Evolutionary conservation across 305 asterid species (phyloP), one percentile per base, ranked within the genome.

Genomic region (Fraxinus greggii): DNA sequence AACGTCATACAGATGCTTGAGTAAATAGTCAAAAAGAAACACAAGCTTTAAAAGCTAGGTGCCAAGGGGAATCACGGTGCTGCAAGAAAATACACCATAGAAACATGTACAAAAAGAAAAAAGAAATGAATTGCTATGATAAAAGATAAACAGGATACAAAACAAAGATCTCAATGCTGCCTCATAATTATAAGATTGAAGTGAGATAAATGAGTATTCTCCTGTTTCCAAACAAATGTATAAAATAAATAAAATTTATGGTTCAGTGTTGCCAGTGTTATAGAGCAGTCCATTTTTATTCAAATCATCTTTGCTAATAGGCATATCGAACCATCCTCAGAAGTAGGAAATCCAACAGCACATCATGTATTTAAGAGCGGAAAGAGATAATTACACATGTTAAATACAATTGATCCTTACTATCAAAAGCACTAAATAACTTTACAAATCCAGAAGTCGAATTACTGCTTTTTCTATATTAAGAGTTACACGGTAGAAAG

Each of bases 401-500:
- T 42, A 76, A 75, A 67, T 70, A 35, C 72, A 72, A 78, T 26
- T 76, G 31, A 69, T 8, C 1, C 9, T 81, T 75, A n/a, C 28
- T 48, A 76, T 31, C 5, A 70, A 6, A 70, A 32, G 23, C 45
- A 21, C 19, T 65, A 70, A 15, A 31, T 32, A 70, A 35, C 21
- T n/a, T 31, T 31, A 70, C 40, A 70, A 70, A 29, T 69, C 40
- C 29, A 81, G 65, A 36, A 23, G 10, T 45, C 3, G 74, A 81
- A 45, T 72, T 80, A 15, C 75, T 7, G 32, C 33, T 61, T 59
- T 59, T 45, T 73, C 15, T 42, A 56, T 48, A 26, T 26, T 2
- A 70, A 54, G 35, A 33, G n/a, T 32, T 15, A 77, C 61, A 33
- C 23, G 40, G 59, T 80, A 29, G 67, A 84, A 61, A 40, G 75